Percentiles rank a stretch among this genome's conserved stretches.
These are phyloP conservation scores for Limnanthes douglasii DNA, from an alignment of 345 rosid genomes.

Conservation along the genomic window DNA sequence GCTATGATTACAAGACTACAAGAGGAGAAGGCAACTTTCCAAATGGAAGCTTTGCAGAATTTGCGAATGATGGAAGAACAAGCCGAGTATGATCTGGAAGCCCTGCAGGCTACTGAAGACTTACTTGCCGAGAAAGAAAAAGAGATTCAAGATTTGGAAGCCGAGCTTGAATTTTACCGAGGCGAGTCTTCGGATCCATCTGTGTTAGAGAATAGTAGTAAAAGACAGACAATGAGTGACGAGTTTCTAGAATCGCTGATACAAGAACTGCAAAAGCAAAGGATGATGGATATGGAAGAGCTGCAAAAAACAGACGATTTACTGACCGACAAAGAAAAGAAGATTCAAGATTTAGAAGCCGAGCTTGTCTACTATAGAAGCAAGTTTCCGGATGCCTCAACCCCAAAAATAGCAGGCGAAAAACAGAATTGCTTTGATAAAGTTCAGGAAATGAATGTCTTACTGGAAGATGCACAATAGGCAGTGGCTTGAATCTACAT, in stretches of 20 bases:
- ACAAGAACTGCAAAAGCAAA: conserved; percentile 63
- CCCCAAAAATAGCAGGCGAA: conserved; percentile 7
- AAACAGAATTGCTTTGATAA: no score
- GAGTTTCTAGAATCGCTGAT: no score
- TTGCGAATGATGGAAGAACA: conserved; percentile 88
- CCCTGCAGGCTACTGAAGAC: conserved; percentile 61
- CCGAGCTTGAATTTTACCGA: conserved; percentile 57
- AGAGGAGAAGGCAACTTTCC: conserved; percentile 84
- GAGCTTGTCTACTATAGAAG: conserved; percentile 54
- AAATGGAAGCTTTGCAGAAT: conserved; percentile 89
- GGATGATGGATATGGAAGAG: conserved; percentile 95
- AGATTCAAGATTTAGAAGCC: conserved; percentile 73
- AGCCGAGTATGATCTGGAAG: conserved; percentile 88
- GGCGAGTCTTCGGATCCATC: conserved; percentile 20
- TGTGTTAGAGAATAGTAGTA: conserved; percentile 7
- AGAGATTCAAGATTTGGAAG: conserved; percentile 75
- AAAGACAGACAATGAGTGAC: no score
- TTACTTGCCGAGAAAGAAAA: conserved; percentile 71
- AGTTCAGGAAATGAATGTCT: no score
- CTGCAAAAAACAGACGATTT: conserved; percentile 64
- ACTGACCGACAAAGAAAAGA: conserved; percentile 67
- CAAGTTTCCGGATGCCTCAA: conserved; percentile 20
- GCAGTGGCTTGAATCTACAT: no score
- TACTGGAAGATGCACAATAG: no score
- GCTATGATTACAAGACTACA: conserved; percentile 96